phyloP scores from a whole-genome alignment of 306 rosid genomes.

The Lagenaria siceraria region DNA sequence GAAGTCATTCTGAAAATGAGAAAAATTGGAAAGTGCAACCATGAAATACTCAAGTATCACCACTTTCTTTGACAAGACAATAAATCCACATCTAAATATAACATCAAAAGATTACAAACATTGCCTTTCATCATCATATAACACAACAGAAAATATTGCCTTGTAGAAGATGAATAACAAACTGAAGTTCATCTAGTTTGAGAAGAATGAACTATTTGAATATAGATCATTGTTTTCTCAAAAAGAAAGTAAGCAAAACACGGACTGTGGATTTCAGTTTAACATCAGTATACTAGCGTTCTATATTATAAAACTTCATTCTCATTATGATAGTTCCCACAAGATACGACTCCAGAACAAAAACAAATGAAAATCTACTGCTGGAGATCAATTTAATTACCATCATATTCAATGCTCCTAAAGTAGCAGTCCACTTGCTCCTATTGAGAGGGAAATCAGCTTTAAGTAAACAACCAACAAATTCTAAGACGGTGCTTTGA shows the following conservation, averaged over 20 bases:
- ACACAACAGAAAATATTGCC: not conserved
- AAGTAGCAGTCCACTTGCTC: conserved; percentile 37
- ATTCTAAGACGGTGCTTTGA: conserved; percentile 48
- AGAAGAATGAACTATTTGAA: not conserved
- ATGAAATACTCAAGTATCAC: not conserved
- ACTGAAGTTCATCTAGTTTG: not conserved
- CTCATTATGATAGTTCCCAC: not conserved
- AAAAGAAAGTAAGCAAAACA: not conserved
- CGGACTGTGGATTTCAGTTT: not conserved
- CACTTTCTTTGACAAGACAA: not conserved
- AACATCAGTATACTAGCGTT: not conserved
- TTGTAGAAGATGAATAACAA: not conserved
- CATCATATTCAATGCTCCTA: conserved; percentile 52
- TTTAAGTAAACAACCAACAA: conserved; percentile 46
- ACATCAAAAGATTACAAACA: not conserved
- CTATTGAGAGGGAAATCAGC: conserved; percentile 28
- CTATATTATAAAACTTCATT: not conserved
- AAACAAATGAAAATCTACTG: conserved; percentile 9
- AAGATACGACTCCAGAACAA: conserved; percentile 6
- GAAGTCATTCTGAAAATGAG: not conserved
- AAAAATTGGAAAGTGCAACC: not conserved
- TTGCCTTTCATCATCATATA: not conserved
- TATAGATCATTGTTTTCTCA: not conserved
- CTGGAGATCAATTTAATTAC: conserved; percentile 32
- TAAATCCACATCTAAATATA: not conserved